A percentile compares a stretch with the other conserved stretches of the same genome.
These are phyloP conservation scores for Glutinoglossum americanum DNA, from an alignment of 495 filamentous ascomycete species.

Conservation along the genomic window DNA sequence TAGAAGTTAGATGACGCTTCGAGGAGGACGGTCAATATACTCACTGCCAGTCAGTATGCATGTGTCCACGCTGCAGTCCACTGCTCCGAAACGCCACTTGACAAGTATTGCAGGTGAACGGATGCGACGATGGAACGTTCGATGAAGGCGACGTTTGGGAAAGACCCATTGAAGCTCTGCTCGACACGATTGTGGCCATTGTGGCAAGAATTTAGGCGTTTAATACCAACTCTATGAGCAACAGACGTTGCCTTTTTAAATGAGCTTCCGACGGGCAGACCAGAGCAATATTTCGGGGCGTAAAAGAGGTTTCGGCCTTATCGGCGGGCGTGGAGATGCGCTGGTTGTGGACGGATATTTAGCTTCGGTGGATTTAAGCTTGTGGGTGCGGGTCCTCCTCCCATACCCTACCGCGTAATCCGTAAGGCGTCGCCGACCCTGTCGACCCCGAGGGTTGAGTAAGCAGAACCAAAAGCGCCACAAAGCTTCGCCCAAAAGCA, in stretches of 20 bases:
- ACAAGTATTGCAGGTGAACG: conserved; percentile 95
- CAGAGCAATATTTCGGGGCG: too few species aligned
- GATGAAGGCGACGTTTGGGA: background rate
- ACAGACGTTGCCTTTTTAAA: too few species aligned
- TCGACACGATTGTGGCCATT: conserved; percentile 32
- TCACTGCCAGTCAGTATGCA: conserved; percentile 97
- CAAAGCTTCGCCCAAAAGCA: background rate
- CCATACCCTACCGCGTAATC: too few species aligned
- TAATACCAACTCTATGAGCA: too few species aligned
- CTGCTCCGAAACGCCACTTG: conserved; percentile 86
- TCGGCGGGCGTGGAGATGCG: background rate
- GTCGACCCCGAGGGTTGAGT: background rate
- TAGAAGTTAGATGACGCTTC: conserved; percentile 1
- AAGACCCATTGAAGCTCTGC: background rate
- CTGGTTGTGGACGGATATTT: background rate
- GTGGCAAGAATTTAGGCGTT: conserved; percentile 4
- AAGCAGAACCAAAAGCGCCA: background rate
- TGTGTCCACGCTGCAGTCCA: conserved; percentile 84
- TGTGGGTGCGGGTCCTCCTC: too few species aligned
- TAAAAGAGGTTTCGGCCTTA: background rate
- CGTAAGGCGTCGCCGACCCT: too few species aligned
- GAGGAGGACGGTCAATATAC: conserved; percentile 16
- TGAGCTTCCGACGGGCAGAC: too few species aligned
- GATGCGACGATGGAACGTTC: conserved; percentile 25
- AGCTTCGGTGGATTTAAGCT: too few species aligned